Conservation (phyloP, 164 flowering plant genomes). For the Echeveria elegans region DNA sequence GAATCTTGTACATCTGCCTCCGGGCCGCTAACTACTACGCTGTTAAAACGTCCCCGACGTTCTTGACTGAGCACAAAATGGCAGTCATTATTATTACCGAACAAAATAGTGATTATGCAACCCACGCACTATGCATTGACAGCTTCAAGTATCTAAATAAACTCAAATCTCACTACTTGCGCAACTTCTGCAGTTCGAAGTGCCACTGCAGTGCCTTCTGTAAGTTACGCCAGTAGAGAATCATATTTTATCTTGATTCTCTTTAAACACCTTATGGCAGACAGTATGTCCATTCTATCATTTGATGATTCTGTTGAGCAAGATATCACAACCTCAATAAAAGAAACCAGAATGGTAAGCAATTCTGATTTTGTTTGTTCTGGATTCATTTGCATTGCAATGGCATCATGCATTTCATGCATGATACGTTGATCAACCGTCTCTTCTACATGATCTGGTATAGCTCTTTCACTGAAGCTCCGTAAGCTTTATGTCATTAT, state of each 20-base stretch:
- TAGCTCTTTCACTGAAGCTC: neutral
- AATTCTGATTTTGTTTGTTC: neutral
- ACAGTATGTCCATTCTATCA: neutral
- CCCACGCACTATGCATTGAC: no score
- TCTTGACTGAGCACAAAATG: no score
- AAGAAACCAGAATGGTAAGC: neutral
- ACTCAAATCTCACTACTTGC: no score
- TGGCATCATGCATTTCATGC: neutral
- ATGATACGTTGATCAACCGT: neutral
- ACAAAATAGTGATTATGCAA: neutral
- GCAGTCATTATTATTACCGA: neutral
- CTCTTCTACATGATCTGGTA: neutral
- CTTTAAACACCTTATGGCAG: neutral
- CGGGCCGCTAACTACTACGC: neutral
- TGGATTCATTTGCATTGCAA: neutral
- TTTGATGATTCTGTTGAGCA: neutral
- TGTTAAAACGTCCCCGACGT: no score
- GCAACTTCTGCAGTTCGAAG: neutral
- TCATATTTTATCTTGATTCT: neutral
- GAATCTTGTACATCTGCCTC: neutral
- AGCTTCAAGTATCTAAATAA: no score
- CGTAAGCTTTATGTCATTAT: neutral
- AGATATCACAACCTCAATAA: neutral
- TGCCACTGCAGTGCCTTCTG: neutral
- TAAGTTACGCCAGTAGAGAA: no score